Evolutionary conservation across 495 filamentous ascomycete genomes (phyloP).

Genomic region (Aspergillus biplanus): DNA sequence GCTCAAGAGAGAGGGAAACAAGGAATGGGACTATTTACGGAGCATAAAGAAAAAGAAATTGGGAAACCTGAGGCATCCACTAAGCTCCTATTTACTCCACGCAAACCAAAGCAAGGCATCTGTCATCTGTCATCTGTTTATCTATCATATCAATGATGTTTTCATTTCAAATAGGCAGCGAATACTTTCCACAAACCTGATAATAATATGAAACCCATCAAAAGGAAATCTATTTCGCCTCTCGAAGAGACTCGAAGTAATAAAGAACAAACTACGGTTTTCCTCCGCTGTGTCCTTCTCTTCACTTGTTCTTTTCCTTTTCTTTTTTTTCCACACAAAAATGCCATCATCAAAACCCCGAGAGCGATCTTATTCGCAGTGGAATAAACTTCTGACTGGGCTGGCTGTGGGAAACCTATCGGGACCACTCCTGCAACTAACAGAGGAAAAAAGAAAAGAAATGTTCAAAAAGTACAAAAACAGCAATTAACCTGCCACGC

Average conservation of each 20-base stretch:
- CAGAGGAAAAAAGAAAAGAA: background rate
- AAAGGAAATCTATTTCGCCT: background rate
- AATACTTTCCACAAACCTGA: background rate
- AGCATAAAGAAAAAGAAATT: background rate
- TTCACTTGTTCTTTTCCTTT: background rate
- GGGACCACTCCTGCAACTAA: background rate
- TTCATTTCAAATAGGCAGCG: background rate
- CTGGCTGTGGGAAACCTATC: background rate
- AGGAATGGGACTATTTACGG: background rate
- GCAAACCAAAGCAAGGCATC: slow-evolving; percentile 3
- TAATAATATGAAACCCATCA: background rate
- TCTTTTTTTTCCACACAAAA: background rate
- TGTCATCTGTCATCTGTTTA: slow-evolving; percentile 12
- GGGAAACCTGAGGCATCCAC: slow-evolving; percentile 1
- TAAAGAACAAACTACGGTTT: background rate
- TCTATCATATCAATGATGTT: slow-evolving; percentile 10
- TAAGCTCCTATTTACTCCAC: background rate
- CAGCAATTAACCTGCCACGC: background rate
- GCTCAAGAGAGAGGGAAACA: background rate
- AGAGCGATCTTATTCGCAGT: background rate
- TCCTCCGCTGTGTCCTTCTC: background rate
- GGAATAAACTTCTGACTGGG: background rate
- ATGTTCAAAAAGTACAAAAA: background rate
- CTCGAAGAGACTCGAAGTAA: background rate
- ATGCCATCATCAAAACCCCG: background rate